Percentiles rank a stretch among this genome's conserved stretches.
Conservation (phyloP, 805 yeast species). For the Candida tibetensis region DNA sequence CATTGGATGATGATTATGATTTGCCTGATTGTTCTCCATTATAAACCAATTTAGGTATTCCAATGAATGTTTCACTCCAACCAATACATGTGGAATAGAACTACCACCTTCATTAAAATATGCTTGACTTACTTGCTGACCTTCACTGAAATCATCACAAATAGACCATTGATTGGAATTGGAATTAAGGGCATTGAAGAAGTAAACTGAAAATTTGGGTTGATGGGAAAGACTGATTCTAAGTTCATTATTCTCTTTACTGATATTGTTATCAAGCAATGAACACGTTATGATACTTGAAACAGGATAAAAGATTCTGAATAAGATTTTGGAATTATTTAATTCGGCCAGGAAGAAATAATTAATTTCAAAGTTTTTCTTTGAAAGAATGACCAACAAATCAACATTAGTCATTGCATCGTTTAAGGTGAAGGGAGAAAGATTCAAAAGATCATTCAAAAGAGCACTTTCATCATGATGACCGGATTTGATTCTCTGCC, state of each 20-base stretch:
- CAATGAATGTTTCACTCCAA: slow-evolving; percentile 52
- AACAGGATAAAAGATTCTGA: slow-evolving; percentile 70
- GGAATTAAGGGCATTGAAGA: slow-evolving; percentile 52
- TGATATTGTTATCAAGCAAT: slow-evolving; percentile 46
- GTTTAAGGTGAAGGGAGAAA: slow-evolving; percentile 66
- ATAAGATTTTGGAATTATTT: slow-evolving; percentile 63
- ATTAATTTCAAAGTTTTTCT: slow-evolving; percentile 68
- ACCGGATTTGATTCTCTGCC: slow-evolving; percentile 78
- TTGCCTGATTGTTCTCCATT: slow-evolving; percentile 32
- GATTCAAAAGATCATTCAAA: slow-evolving; percentile 48
- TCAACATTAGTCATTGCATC: slow-evolving; percentile 67
- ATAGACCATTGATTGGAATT: slow-evolving; percentile 70
- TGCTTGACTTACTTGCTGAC: slow-evolving; percentile 74
- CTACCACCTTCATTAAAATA: slow-evolving; percentile 56
- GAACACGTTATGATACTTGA: slow-evolving; percentile 59
- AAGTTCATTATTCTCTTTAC: slow-evolving; percentile 43
- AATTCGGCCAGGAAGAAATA: slow-evolving; percentile 76
- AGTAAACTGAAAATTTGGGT: slow-evolving; percentile 78
- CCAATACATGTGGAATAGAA: slow-evolving; percentile 64
- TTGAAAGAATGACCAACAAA: slow-evolving; percentile 65
- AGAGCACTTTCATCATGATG: slow-evolving; percentile 40
- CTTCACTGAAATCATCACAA: slow-evolving; percentile 82
- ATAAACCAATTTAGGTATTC: slow-evolving; percentile 55
- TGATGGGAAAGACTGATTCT: slow-evolving; percentile 52
- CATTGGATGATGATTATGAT: slow-evolving; percentile 1